These are phyloP conservation scores for Microbotryomycetes sp. DNA, from an alignment of 1,284 basidiomycete genomes.

Conservation along the genomic window DNA sequence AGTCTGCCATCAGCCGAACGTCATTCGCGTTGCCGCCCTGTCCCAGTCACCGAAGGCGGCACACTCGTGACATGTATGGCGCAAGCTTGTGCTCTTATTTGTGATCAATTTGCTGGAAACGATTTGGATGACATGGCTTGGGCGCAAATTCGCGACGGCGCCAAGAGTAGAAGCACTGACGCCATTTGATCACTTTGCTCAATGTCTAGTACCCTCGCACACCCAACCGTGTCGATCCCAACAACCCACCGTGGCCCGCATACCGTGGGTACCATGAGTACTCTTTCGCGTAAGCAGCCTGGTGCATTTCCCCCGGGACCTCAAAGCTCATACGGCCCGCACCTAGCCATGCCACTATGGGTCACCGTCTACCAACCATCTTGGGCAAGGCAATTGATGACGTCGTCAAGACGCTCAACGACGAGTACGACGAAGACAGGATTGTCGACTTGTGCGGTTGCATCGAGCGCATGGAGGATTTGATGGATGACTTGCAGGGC, in stretches of 20 bases:
- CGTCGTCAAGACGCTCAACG: slow-evolving; percentile 79
- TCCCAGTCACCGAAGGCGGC: no score
- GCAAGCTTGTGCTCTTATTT: no score
- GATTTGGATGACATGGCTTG: no score
- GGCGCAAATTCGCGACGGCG: slow-evolving; percentile 37
- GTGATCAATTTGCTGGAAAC: no score
- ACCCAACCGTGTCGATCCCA: slow-evolving; percentile 56
- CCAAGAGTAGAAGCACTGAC: no score
- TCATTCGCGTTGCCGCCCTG: no score
- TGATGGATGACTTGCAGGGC: slow-evolving; percentile 44
- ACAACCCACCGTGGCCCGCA: slow-evolving; percentile 93
- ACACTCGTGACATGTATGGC: no score
- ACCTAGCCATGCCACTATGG: slow-evolving; percentile 30
- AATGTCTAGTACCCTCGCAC: slow-evolving; percentile 47
- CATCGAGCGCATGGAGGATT: slow-evolving; percentile 52
- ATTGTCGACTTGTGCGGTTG: slow-evolving; percentile 80
- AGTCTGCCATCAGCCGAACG: no score
- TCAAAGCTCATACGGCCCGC: slow-evolving; percentile 49
- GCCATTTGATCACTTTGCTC: no score
- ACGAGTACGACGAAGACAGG: slow-evolving; percentile 70
- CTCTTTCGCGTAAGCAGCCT: slow-evolving; percentile 45
- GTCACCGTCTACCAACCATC: slow-evolving; percentile 29
- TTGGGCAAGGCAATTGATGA: slow-evolving; percentile 94
- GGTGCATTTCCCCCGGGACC: slow-evolving; percentile 9
- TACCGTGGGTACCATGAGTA: slow-evolving; percentile 81